A percentile compares a stretch with the other conserved stretches of the same genome.
These are phyloP conservation scores for Benincasa hispida DNA, from an alignment of 306 rosid species.

Conservation along the genomic window DNA sequence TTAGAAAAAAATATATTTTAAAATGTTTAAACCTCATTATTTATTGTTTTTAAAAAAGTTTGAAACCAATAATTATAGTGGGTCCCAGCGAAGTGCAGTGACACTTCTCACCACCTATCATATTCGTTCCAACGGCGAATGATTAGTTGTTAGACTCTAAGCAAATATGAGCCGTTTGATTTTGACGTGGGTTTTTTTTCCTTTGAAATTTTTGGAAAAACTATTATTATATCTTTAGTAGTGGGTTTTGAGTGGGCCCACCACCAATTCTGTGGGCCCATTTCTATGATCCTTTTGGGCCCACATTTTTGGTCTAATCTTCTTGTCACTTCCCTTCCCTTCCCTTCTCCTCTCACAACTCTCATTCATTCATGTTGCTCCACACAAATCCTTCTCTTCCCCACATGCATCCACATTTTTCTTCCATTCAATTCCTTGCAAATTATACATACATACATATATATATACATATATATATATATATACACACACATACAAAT, in stretches of 20 bases:
- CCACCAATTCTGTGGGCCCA: neutral
- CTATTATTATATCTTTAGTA: neutral
- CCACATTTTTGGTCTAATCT: neutral
- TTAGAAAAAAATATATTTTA: too few species aligned
- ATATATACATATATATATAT: too few species aligned
- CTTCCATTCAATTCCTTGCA: too few species aligned
- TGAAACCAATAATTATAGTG: neutral
- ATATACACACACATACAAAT: too few species aligned
- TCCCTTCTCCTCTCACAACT: neutral
- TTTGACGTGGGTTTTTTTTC: neutral
- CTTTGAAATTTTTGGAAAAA: too few species aligned
- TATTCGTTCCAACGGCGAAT: neutral
- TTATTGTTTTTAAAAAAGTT: too few species aligned
- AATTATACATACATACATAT: too few species aligned
- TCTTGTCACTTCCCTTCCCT: neutral
- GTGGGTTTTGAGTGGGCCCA: slow-evolving; percentile 1
- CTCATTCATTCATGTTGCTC: neutral
- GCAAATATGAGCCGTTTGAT: neutral
- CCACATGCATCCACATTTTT: neutral
- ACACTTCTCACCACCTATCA: neutral
- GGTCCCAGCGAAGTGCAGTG: neutral
- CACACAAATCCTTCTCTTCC: neutral
- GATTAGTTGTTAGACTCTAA: neutral
- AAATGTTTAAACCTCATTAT: too few species aligned
- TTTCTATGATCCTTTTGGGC: too few species aligned